A percentile compares a stretch with the other conserved stretches of the same genome.
Evolutionary conservation across 2,329 filamentous ascomycete genomes (phyloP).

Genomic region (Colletotrichum shisoi): DNA sequence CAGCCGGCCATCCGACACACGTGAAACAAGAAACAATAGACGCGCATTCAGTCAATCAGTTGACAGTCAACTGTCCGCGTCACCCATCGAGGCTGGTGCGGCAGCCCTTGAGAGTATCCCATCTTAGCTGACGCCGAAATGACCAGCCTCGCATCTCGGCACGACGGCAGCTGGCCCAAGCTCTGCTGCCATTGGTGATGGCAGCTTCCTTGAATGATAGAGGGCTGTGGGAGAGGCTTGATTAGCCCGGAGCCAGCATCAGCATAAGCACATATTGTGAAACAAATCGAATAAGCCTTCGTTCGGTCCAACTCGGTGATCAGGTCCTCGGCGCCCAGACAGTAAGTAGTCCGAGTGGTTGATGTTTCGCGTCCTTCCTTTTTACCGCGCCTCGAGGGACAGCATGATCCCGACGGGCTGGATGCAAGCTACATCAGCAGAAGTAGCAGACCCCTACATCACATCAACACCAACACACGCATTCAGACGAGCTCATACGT

Average conservation of each 20-base stretch:
- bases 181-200: conserved; percentile 17
- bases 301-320: conserved; percentile 15
- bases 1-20: conserved; percentile 31
- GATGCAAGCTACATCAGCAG: neutral
- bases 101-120: conserved; percentile 28
- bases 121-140: conserved; percentile 22
- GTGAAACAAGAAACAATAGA: conserved; percentile 29
- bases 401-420: conserved; percentile 6
- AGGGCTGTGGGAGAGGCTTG: neutral
- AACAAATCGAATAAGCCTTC: conserved; percentile 19
- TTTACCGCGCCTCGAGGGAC: neutral
- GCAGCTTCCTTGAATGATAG: conserved; percentile 10
- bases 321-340: conserved; percentile 19
- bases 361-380: neutral
- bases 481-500: neutral
- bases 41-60: conserved; percentile 17
- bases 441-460: neutral
- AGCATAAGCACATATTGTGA: conserved; percentile 38
- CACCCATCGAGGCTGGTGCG: conserved; percentile 31
- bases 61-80: conserved; percentile 32
- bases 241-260: conserved; percentile 34
- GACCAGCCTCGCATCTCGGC: conserved; percentile 30
- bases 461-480: neutral
- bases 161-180: conserved; percentile 22
- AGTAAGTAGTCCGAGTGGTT: neutral